These are phyloP conservation scores for Kingdonia uniflora DNA, from an alignment of 164 flowering plant species.

Conservation along the genomic window DNA sequence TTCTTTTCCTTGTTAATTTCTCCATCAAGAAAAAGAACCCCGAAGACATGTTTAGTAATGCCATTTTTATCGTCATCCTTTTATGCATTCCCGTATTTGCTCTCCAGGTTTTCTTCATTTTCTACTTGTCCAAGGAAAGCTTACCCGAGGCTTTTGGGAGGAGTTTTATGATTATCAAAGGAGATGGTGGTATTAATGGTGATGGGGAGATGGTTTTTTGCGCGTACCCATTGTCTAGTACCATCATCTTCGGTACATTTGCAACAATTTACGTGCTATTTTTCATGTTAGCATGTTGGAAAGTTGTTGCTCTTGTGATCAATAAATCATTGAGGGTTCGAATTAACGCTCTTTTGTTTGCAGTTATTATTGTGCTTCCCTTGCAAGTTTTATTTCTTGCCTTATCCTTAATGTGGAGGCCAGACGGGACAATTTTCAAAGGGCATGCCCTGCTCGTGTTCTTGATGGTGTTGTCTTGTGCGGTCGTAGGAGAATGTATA, in stretches of 20 bases:
- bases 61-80: slow-evolving; percentile 8
- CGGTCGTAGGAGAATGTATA: slow-evolving; percentile 42
- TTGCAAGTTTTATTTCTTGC: slow-evolving; percentile 25
- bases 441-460: slow-evolving; percentile 22
- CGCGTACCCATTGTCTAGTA: slow-evolving; percentile 39
- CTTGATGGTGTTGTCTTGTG: slow-evolving; percentile 22
- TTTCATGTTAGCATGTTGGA: slow-evolving; percentile 39
- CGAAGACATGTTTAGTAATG: slow-evolving; percentile 6
- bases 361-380: slow-evolving; percentile 27
- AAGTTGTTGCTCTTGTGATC: slow-evolving; percentile 43
- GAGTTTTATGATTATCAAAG: slow-evolving; percentile 9
- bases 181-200: too few species aligned
- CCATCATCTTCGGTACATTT: slow-evolving; percentile 31
- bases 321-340: slow-evolving; percentile 45
- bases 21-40: slow-evolving; percentile 31
- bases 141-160: slow-evolving; percentile 16
- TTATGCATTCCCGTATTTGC: slow-evolving; percentile 29
- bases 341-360: slow-evolving; percentile 24
- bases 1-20: slow-evolving; percentile 43
- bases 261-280: slow-evolving; percentile 22
- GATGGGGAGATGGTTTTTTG: slow-evolving; percentile 23
- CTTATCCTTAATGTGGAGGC: slow-evolving; percentile 31
- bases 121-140: slow-evolving; percentile 6
- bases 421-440: slow-evolving; percentile 17
- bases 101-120: slow-evolving; percentile 28